Evolutionary conservation across 83 land plant species (phyloP), one percentile per base, ranked within the genome.

Genomic region (Diphasiastrum complanatum): DNA sequence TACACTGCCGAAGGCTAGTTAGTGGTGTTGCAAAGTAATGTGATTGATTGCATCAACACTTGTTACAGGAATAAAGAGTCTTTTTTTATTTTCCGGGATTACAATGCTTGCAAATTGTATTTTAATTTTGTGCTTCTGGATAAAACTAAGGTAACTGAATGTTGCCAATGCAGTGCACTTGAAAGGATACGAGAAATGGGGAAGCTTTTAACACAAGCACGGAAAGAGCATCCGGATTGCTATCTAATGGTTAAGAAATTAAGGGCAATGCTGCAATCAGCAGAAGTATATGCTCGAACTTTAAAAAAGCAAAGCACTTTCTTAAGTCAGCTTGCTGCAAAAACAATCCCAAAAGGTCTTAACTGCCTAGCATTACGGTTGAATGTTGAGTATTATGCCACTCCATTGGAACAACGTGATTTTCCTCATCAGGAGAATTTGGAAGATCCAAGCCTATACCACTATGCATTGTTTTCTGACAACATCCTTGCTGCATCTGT

Each of bases 401-500:
- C 83, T 20, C 83, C 96, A 49, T 52, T 50, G 12, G 84, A 79
- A 61, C 61, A 80, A 18, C 76, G 81, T 18, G 77, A 68, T 48
- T 79, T 85, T 64, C 78, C 84, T 16, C 54, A 78, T 28, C 51
- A 51, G 43, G 86, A 79, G 27, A 87, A 80, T 53, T 52, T 87
- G 58, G 97, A 82, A 63, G 79, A 86, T 51, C 80, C 85, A 18
- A 70, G 63, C 33, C 79, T 91, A 18, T 91, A 75, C 57, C 97
- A 91, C 47, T 91, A 91, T 80, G 93, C 93, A 4, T 71, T 91
- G 16, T 91, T 91, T 53, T 91, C 97, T 45, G 97, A 91, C 41
- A 91, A 91, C 75, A 86, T 91, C n/a, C 66, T 91, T 70, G 97
- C 97, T 59, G 89, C 97, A 48, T 76, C 93, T 60, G 97, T 86